phyloP scores from a whole-genome alignment of 2,329 filamentous ascomycete species.

The Calonectria pseudoreteaudii region DNA sequence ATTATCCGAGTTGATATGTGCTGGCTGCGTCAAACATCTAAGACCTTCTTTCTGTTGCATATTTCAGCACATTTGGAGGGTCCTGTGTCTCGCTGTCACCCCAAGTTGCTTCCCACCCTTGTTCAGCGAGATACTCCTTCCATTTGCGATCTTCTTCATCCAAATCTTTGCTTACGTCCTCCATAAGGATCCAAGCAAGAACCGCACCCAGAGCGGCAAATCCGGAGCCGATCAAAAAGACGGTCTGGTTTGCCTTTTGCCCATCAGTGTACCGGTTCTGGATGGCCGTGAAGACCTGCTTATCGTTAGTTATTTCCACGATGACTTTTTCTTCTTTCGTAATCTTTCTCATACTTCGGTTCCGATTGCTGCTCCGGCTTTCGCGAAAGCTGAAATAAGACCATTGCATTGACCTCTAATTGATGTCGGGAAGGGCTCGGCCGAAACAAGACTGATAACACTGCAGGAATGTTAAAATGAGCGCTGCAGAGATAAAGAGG shows the following conservation, averaged over 20 bases:
- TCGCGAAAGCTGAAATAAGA: slow-evolving; percentile 59
- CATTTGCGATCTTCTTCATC: slow-evolving; percentile 45
- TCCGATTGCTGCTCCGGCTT: slow-evolving; percentile 62
- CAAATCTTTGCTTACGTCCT: slow-evolving; percentile 38
- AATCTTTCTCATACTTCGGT: slow-evolving; percentile 39
- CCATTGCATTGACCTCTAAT: slow-evolving; percentile 62
- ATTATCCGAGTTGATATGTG: not conserved
- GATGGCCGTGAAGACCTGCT: slow-evolving; percentile 62
- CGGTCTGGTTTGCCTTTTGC: slow-evolving; percentile 58
- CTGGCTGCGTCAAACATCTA: not conserved
- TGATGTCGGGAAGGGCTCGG: slow-evolving; percentile 62
- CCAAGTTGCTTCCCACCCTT: slow-evolving; percentile 44
- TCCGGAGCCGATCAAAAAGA: slow-evolving; percentile 62
- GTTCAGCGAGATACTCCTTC: slow-evolving; percentile 42
- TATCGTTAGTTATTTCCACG: not conserved
- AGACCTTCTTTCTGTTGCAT: not conserved
- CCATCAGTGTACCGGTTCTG: slow-evolving; percentile 55
- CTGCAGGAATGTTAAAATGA: slow-evolving; percentile 26
- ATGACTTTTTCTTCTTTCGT: not conserved
- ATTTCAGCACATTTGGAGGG: not conserved
- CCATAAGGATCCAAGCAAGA: slow-evolving; percentile 35
- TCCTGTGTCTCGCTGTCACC: slow-evolving; percentile 30
- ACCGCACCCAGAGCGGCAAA: slow-evolving; percentile 59
- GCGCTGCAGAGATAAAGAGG: not conserved
- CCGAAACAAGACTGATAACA: slow-evolving; percentile 52